Base-by-base conservation (phyloP, 257 asterid genomes). In the Fraxinus quadrangulata region DNA sequence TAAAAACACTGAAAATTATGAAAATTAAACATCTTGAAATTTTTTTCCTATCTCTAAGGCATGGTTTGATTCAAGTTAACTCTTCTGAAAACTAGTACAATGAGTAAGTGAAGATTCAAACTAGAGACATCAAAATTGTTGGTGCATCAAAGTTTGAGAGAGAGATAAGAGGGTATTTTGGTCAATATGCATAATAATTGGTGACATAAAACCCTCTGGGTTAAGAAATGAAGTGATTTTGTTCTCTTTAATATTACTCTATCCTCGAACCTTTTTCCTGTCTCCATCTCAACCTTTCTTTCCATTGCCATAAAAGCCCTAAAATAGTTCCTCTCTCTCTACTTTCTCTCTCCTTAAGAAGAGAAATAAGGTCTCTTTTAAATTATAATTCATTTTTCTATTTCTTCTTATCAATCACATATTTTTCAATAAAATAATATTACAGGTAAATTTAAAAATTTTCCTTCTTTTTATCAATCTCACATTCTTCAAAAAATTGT, bases 221-320 rank as follows among this genome's bases (percentile, higher is more conserved):
- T 78, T 80, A 49, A 74, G 71, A 69, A 71, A 68, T 70, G 74
- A 68, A 76, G 74, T 70, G 49, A 76, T 72, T 67, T 80, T 79
- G 61, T 75, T 30, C 77, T 56, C 81, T 77, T 77, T 21, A 76
- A 71, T 45, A 76, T 75, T 49, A 69, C 79, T 75, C 85, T 69
- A 78, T 63, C 81, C 70, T 80, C 83, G 67, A 51, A 84, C 84
- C 81, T 82, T 84, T 84, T 90, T 79, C 72, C 81, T 85, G 94
- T 86, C 93, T 84, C 87, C 86, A 82, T 90, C 92, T 79, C 85
- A 81, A 80, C 84, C 85, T 69, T 81, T 83, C 81, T 88, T 86
- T 80, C 83, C 74, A 82, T 79, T 82, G 83, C 86, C 83, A 83
- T 36, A 79, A 71, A 81, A 86, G 77, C 92, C 95, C 91, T 87